These are phyloP conservation scores for Closterium sp. DNA, from an alignment of 139 green algal genomes.

Conservation along the genomic window DNA sequence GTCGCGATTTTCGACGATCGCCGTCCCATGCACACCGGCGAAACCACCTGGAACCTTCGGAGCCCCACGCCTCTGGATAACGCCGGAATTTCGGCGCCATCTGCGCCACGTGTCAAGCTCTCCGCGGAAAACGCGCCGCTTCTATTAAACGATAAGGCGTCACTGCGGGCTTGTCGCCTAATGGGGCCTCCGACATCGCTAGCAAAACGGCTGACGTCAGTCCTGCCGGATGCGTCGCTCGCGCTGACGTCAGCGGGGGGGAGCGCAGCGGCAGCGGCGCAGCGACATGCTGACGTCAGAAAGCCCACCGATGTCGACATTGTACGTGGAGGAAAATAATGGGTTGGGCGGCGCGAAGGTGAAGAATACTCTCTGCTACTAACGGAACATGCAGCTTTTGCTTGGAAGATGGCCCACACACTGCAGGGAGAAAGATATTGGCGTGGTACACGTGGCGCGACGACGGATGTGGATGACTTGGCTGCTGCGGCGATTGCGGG, in stretches of 20 bases:
- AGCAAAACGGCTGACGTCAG: neutral
- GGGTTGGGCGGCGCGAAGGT: neutral
- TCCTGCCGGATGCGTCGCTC: neutral
- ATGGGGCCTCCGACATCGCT: neutral
- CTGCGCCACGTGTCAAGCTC: neutral
- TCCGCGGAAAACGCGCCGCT: neutral
- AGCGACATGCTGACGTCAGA: neutral
- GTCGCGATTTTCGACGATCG: slow-evolving; percentile 25
- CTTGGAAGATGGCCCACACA: neutral
- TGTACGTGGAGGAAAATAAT: neutral
- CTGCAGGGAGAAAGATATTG: neutral
- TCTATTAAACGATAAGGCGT: no score
- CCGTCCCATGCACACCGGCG: slow-evolving; percentile 15
- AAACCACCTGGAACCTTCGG: neutral
- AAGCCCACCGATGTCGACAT: neutral
- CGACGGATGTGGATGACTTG: neutral
- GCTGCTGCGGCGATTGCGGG: neutral
- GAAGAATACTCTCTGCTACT: neutral
- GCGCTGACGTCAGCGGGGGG: neutral
- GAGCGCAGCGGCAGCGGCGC: neutral
- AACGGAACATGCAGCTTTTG: neutral
- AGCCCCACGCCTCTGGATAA: neutral
- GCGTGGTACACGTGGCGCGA: neutral
- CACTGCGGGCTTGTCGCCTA: no score
- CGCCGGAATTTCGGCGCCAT: neutral